Evolutionary conservation across 345 rosid species (phyloP).

Genomic region (Murraya koenigii): DNA sequence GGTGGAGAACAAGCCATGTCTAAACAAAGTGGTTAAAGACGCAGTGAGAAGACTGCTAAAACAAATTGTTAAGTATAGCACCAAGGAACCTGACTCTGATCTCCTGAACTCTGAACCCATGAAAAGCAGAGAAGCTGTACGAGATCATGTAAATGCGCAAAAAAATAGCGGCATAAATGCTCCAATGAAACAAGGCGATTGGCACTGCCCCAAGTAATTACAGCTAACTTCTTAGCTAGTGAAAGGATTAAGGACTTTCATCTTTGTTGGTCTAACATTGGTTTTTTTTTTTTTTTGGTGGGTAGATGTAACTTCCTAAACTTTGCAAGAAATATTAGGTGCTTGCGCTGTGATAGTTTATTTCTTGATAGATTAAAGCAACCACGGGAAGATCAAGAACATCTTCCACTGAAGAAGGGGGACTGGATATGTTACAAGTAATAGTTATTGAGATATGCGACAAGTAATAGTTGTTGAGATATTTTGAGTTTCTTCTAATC

Average conservation of each 20-base stretch:
- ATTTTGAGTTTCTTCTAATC: background rate
- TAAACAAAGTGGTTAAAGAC: constrained; percentile 58
- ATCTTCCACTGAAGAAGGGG: constrained; percentile 85
- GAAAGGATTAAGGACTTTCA: background rate
- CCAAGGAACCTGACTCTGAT: constrained; percentile 32
- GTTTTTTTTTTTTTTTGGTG: background rate
- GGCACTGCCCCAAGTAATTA: constrained; percentile 75
- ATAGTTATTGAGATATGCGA: constrained; percentile 49
- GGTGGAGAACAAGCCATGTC: constrained; percentile 59
- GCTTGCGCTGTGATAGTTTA: constrained; percentile 62
- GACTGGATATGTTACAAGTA: constrained; percentile 89
- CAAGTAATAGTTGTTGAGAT: constrained; percentile 37
- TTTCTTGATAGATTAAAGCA: constrained; percentile 62
- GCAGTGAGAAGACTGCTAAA: constrained; percentile 65
- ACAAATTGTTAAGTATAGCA: constrained; percentile 51
- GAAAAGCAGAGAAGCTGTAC: constrained; percentile 6
- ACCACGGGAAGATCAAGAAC: constrained; percentile 57
- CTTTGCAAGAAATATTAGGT: constrained; percentile 77
- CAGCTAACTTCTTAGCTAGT: background rate
- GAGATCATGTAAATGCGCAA: constrained; percentile 12
- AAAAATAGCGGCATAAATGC: constrained; percentile 27
- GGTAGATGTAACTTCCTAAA: constrained; percentile 79
- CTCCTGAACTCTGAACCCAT: constrained; percentile 10
- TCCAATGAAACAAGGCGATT: constrained; percentile 69
- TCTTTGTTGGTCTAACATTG: background rate